Base-by-base conservation (phyloP, 805 yeast genomes). In the Brettanomyces naardenensis region DNA sequence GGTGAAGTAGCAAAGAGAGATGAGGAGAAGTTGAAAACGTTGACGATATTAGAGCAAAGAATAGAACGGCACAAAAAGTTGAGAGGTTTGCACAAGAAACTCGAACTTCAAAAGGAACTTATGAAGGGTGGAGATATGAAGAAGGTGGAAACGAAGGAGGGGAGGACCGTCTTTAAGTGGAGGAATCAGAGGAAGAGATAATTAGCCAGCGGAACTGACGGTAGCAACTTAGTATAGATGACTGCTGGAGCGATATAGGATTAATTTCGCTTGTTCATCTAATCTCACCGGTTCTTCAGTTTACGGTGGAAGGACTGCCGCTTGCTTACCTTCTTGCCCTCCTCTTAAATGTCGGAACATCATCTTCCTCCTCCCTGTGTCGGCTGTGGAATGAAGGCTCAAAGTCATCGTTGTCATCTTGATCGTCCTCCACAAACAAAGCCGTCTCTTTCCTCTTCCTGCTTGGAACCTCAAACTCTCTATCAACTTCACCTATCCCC, bases 111-210 rank as follows among this genome's bases (percentile, higher is more conserved):
- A 51, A 76, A 83, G 44, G 95, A 89, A 53, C 70, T 88, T 39
- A 87, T 90, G 95, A 86, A 86, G 58, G 82, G 79, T 47, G 97
- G 97, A 1, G 75, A 78, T 43, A 85, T 84, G 63, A 83, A 80
- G 71, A 88, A 88, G 65, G 58, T 81, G 4, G 66, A 71, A 3
- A 81, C 71, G 40, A 64, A 69, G 13, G 70, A 75, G 25, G 97
- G 97, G 4, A 71, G 73, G 40, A 73, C 74, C 0, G 67, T 71
- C 3, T 92, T 74, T 64, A 86, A 86, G 63, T 90, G 97, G 95
- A 85, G 80, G 56, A 81, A 74, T 48, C 77, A 76, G 53, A 72
- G 94, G 56, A 84, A 82, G 61, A 56, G 68, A 44, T 73, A 49
- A 33, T 13, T 28, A 28, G n/a, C n/a, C n/a, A n/a, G n/a, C n/a